These are phyloP conservation scores for Acacia acuminata DNA, from an alignment of 306 rosid species.

Conservation along the genomic window DNA sequence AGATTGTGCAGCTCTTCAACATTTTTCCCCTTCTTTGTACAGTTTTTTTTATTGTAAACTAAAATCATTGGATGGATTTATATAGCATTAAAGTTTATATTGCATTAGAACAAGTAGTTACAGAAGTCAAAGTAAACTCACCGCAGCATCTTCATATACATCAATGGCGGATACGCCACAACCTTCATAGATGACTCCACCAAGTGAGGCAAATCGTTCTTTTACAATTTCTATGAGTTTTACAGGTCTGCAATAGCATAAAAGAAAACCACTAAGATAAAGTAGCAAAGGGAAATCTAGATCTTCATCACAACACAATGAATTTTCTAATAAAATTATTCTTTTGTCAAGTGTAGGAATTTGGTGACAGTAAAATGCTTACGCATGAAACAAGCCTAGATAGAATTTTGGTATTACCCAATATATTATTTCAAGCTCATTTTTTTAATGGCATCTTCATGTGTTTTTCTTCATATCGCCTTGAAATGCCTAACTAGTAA, in stretches of 20 bases:
- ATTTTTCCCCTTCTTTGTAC: background rate
- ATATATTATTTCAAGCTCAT: no score
- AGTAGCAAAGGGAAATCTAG: conserved; percentile 14
- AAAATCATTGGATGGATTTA: background rate
- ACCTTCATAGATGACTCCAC: conserved; percentile 83
- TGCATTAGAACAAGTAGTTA: conserved; percentile 23
- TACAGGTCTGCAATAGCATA: conserved; percentile 59
- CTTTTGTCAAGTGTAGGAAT: background rate
- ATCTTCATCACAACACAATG: conserved; percentile 3
- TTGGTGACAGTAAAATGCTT: conserved; percentile 15
- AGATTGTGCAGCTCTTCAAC: no score
- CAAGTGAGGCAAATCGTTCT: conserved; percentile 73
- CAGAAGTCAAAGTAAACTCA: conserved; percentile 53
- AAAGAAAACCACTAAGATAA: conserved; percentile 4
- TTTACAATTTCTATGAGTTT: conserved; percentile 82
- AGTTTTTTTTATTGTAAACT: background rate
- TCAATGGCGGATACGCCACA: conserved; percentile 57
- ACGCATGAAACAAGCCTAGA: background rate
- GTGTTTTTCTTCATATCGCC: no score
- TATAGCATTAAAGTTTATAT: conserved; percentile 2
- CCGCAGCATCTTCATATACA: conserved; percentile 79
- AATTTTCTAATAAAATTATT: conserved; percentile 13
- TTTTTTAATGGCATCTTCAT: no score
- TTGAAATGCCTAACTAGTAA: no score
- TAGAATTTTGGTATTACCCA: background rate